A percentile compares a stretch with the other conserved stretches of the same genome.
phyloP scores from a whole-genome alignment of 1,284 basidiomycete species.

The Mycosarcoma mackinlayi region DNA sequence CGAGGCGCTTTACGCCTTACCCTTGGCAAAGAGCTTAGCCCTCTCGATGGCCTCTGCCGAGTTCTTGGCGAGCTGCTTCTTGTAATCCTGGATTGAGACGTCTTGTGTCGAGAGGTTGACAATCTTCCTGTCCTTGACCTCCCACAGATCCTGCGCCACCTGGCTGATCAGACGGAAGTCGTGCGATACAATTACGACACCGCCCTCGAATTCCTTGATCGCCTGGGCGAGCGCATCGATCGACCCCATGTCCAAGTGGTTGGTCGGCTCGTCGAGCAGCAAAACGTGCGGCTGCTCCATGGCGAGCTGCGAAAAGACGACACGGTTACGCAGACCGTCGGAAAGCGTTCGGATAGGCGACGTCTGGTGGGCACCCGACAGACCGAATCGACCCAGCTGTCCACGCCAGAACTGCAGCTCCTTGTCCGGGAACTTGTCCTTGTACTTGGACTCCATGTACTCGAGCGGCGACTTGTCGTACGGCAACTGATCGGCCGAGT shows the following conservation, averaged over 20 bases:
- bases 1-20: constrained; percentile 29
- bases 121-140: constrained; percentile 94
- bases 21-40: constrained; percentile 65
- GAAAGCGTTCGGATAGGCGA: constrained; percentile 88
- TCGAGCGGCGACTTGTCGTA: constrained; percentile 93
- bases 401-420: constrained; percentile 91
- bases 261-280: constrained; percentile 76
- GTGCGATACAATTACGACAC: constrained; percentile 75
- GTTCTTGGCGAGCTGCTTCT: constrained; percentile 65
- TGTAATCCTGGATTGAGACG: constrained; percentile 66
- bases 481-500: constrained; percentile 97
- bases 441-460: constrained; percentile 79
- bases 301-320: constrained; percentile 86
- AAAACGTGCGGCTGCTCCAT: constrained; percentile 70
- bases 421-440: constrained; percentile 88
- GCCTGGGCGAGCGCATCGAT: constrained; percentile 94
- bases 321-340: constrained; percentile 94
- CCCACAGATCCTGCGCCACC: constrained; percentile 89
- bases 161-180: constrained; percentile 65
- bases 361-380: constrained; percentile 92
- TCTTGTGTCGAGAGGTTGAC: constrained; percentile 89
- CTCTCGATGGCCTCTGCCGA: constrained; percentile 63
- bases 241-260: constrained; percentile 89
- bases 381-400: constrained; percentile 94
- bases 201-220: constrained; percentile 96